Evolutionary conservation across 768 basidiomycete genomes (phyloP), one percentile per base, ranked within the genome.

Genomic region (Kwoniella mangroviensis): DNA sequence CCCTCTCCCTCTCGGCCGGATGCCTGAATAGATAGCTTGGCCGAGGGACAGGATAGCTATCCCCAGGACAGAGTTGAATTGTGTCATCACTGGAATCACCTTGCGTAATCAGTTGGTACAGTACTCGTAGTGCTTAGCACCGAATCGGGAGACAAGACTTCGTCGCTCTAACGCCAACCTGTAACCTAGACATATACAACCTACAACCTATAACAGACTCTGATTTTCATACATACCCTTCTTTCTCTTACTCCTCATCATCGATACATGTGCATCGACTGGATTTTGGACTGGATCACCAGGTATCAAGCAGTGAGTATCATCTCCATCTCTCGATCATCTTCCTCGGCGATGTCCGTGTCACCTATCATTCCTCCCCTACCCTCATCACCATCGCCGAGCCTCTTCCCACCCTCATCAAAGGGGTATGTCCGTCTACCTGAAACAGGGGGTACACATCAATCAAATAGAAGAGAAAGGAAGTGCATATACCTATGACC

Each of bases 321-420:
- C 45, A 13, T 49, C 45, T 15, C 45, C 15, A 19, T n/a, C 58
- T 60, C 34, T 42, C 58, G 34, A 60, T 60, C 40, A 60, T 60
- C 58, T n/a, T 43, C 54, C 54, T 62, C 54, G 68, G 61, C 55
- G 40, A 63, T 55, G 62, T 66, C 65, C 65, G 65, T 66, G 45
- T 28, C 62, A 34, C 51, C 49, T 63, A 6, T n/a, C 17, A 49
- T 26, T 28, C 51, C 17, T 22, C 21, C 54, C 15, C 3, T 2
- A 28, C 45, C 45, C 34, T 51, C 42, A 28, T 63, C 62, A 55
- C 34, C 65, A 59, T 66, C 65, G 65, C 65, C 65, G 56, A 66
- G 56, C n/a, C 40, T 45, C 19, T n/a, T 42, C 53, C 12, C 62
- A 22, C 26, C 17, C 52, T 53, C 21, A 22, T 56, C 64, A 65